phyloP scores from a whole-genome alignment of 345 rosid genomes.

The Atalantia buxifolia region DNA sequence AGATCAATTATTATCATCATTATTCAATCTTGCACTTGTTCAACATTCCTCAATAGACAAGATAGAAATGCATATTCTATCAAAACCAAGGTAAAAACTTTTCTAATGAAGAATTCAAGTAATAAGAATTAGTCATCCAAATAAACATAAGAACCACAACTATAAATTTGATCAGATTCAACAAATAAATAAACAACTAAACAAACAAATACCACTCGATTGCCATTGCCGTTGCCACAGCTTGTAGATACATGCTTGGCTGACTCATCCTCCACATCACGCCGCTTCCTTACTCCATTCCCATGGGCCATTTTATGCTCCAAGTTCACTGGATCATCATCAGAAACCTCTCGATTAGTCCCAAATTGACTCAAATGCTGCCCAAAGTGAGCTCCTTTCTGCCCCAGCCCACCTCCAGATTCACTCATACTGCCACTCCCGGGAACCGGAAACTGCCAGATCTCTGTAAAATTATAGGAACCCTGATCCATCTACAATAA shows the following conservation, averaged over 20 bases:
- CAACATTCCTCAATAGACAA: neutral
- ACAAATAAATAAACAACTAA: neutral
- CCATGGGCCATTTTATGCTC: slow-evolving; percentile 33
- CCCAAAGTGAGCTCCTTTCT: slow-evolving; percentile 32
- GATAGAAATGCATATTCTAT: neutral
- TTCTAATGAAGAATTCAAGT: neutral
- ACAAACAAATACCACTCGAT: slow-evolving; percentile 31
- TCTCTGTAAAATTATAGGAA: slow-evolving; percentile 57
- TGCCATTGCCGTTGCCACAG: slow-evolving; percentile 33
- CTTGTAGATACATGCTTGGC: slow-evolving; percentile 44
- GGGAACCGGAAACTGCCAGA: slow-evolving; percentile 73
- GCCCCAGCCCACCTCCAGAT: slow-evolving; percentile 26
- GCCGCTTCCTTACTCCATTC: slow-evolving; percentile 51
- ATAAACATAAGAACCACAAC: neutral
- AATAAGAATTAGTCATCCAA: neutral
- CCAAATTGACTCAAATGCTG: slow-evolving; percentile 32
- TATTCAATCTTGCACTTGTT: neutral
- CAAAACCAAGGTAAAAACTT: neutral
- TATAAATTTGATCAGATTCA: neutral
- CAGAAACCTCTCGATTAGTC: slow-evolving; percentile 27
- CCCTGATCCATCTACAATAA: slow-evolving; percentile 57
- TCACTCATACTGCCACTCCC: slow-evolving; percentile 25
- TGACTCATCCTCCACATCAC: slow-evolving; percentile 47
- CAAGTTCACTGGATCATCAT: slow-evolving; percentile 38
- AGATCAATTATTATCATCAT: neutral